Base-by-base conservation (phyloP, 2,329 filamentous ascomycete species). In the Stachybotrys elegans region DNA sequence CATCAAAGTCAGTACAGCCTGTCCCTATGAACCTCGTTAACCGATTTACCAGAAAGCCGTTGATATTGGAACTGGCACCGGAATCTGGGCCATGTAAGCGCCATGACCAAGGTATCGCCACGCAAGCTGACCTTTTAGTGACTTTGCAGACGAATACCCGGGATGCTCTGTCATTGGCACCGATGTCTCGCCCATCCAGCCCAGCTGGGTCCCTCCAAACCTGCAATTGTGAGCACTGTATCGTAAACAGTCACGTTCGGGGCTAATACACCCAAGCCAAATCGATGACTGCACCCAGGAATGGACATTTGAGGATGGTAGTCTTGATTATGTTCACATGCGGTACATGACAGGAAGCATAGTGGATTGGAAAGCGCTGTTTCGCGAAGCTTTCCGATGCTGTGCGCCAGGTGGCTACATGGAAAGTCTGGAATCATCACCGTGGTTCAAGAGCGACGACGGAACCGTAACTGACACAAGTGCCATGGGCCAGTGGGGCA, bases 261-360 rank as follows among this genome's bases (percentile, higher is more conserved):
- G n/a, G n/a, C n/a, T n/a, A n/a, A n/a, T n/a, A n/a, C n/a, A n/a
- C n/a, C n/a, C n/a, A n/a, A n/a, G n/a, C 52, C 70, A 82, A 44
- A 73, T 86, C 27, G 82, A 86, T 55, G 81, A 86, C 55, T 75
- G 77, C 27, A 78, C 81, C 55, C 72, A 78, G 54, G 55, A 63
- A 22, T 69, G 51, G 61, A 64, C 53, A 40, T 59, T 45, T 48
- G 31, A 43, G 40, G 29, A 25, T 16, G 40, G 63, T 56, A 8
- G 37, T n/a, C 49, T 51, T 31, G 51, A 48, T 21, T 47, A 45
- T 35, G 45, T 51, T 20, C 46, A 50, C 35, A 48, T 45, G 22
- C 29, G 29, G 9, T 56, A 60, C 6, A 50, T 66, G 16, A 56
- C 57, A 2, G 61, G 61, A 4, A 63, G 62, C 1, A 62, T 59